phyloP scores from a whole-genome alignment of 2,329 filamentous ascomycete species.

The Metarhizium robertsii region DNA sequence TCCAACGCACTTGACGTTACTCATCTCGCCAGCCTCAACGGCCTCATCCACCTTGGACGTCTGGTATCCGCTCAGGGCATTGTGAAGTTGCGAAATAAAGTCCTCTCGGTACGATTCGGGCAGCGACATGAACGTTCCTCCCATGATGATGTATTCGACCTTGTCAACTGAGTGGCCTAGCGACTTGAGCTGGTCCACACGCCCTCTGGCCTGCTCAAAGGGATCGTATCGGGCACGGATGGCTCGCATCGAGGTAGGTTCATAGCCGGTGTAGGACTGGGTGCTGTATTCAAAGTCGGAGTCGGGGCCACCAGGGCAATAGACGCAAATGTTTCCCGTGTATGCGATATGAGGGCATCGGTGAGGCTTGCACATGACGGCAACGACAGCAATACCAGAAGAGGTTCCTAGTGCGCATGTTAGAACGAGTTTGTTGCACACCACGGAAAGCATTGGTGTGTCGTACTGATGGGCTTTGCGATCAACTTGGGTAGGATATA shows the following conservation, averaged over 20 bases:
- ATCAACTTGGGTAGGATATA: conserved; percentile 95
- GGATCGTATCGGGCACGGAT: conserved; percentile 96
- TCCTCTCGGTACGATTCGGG: conserved; percentile 80
- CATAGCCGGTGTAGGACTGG: conserved; percentile 96
- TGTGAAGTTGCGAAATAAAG: conserved; percentile 93
- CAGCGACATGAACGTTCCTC: conserved; percentile 97
- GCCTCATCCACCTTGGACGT: conserved; percentile 71
- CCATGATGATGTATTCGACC: conserved; percentile 99
- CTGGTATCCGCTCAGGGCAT: conserved; percentile 92
- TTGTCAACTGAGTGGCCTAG: conserved; percentile 97
- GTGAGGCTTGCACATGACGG: conserved; percentile 99
- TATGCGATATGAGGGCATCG: conserved; percentile 96
- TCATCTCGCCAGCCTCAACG: conserved; percentile 1
- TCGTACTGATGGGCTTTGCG: conserved; percentile 81
- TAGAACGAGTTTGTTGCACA: background rate
- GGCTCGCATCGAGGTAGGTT: conserved; percentile 96
- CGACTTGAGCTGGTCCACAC: conserved; percentile 93
- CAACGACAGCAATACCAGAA: conserved; percentile 93
- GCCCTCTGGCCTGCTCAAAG: conserved; percentile 90
- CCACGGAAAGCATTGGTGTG: too few species aligned
- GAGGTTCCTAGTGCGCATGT: conserved; percentile 57
- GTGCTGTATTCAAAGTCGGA: conserved; percentile 99
- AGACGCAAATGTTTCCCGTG: conserved; percentile 97
- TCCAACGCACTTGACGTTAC: conserved; percentile 78
- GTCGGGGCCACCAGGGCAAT: conserved; percentile 94